These are phyloP conservation scores for Lepidium aucheri DNA, from an alignment of 345 rosid genomes.

Conservation along the genomic window DNA sequence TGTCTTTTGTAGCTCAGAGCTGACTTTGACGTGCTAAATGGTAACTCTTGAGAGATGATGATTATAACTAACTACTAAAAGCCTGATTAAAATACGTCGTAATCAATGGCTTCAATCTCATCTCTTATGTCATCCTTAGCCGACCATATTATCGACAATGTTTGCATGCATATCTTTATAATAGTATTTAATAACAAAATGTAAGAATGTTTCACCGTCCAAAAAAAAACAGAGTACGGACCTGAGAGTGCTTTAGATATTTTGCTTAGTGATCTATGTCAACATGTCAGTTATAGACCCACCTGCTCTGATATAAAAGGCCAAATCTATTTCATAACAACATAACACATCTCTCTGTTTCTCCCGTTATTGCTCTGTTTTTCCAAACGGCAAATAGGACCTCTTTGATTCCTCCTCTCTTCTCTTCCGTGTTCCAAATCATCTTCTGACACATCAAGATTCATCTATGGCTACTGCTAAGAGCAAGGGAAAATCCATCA, in stretches of 20 bases:
- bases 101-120: conserved; percentile 10
- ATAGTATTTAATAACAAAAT: background rate
- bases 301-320: conserved; percentile 3
- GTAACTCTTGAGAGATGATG: background rate
- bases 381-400: background rate
- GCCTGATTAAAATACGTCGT: conserved; percentile 2
- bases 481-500: conserved; percentile 42
- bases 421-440: background rate
- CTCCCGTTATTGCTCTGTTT: conserved; percentile 1
- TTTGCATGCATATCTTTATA: background rate
- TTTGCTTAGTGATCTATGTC: conserved; percentile 12
- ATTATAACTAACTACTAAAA: background rate
- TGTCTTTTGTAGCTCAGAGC: conserved; percentile 10
- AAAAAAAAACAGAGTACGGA: conserved; percentile 10
- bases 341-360: background rate
- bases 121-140: conserved; percentile 17
- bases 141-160: conserved; percentile 14
- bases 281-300: conserved; percentile 8
- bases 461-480: background rate
- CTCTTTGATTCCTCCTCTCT: background rate
- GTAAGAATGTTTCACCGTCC: conserved; percentile 17
- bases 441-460: background rate
- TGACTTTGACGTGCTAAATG: conserved; percentile 1
- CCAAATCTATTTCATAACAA: background rate
- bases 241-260: conserved; percentile 12